phyloP scores from a whole-genome alignment of 257 asterid species.

The Penstemon davidsonii region DNA sequence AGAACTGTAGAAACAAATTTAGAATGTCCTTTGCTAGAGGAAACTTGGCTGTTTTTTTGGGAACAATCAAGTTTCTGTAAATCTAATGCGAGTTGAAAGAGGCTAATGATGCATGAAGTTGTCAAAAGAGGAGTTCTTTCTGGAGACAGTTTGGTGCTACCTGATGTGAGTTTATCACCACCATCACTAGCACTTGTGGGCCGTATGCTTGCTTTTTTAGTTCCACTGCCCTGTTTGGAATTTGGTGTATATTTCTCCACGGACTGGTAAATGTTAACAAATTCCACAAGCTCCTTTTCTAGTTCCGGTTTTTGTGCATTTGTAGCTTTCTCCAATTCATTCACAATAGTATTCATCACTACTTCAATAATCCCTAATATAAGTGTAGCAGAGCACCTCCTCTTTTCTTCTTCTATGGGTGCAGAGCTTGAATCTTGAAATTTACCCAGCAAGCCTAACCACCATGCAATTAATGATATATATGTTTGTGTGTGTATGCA shows the following conservation, averaged over 20 bases:
- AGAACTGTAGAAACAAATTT: slow-evolving; percentile 42
- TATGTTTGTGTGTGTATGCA: too few relatives aligned
- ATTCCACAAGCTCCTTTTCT: slow-evolving; percentile 62
- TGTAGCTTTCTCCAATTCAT: slow-evolving; percentile 59
- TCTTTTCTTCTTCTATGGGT: slow-evolving; percentile 55
- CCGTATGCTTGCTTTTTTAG: slow-evolving; percentile 39
- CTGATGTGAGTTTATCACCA: slow-evolving; percentile 43
- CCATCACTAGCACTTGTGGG: slow-evolving; percentile 43
- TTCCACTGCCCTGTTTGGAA: slow-evolving; percentile 40
- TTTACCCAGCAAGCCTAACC: slow-evolving; percentile 63
- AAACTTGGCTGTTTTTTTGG: slow-evolving; percentile 54
- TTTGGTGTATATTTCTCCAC: slow-evolving; percentile 46
- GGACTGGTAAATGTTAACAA: slow-evolving; percentile 51
- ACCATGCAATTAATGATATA: slow-evolving; percentile 29
- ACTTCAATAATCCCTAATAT: slow-evolving; percentile 68
- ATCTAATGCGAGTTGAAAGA: slow-evolving; percentile 51
- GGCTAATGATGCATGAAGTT: slow-evolving; percentile 55
- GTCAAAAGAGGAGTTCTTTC: slow-evolving; percentile 76
- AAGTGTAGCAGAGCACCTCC: slow-evolving; percentile 50
- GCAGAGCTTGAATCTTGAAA: slow-evolving; percentile 42
- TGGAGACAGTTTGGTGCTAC: slow-evolving; percentile 39
- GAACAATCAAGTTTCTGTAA: slow-evolving; percentile 38
- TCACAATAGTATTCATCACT: slow-evolving; percentile 57
- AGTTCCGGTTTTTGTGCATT: slow-evolving; percentile 51
- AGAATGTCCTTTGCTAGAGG: slow-evolving; percentile 46